phyloP scores from a whole-genome alignment of 345 rosid species.

The Laguncularia racemosa region DNA sequence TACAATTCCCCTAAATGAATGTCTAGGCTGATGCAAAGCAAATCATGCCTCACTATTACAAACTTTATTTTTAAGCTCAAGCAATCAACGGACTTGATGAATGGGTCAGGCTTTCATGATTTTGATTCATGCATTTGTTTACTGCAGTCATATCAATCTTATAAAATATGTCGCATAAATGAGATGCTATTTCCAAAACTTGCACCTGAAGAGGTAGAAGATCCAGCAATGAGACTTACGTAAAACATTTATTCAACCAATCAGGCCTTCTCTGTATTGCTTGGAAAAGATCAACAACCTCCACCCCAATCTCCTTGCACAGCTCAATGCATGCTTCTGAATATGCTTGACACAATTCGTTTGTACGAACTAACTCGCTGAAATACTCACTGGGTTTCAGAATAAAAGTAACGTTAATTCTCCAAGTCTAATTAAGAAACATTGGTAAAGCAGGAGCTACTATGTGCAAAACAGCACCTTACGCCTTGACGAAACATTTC shows the following conservation, averaged over 20 bases:
- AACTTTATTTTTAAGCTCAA: no score
- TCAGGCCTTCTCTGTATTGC: slow-evolving; percentile 55
- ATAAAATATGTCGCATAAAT: neutral
- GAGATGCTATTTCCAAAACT: neutral
- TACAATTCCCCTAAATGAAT: no score
- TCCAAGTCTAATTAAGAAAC: neutral
- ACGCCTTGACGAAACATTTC: slow-evolving; percentile 43
- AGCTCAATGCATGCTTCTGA: slow-evolving; percentile 77
- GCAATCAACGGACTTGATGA: no score
- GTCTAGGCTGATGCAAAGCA: no score
- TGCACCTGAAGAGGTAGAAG: neutral
- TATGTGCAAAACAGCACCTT: slow-evolving; percentile 38
- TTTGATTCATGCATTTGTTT: neutral
- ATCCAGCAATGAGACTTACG: slow-evolving; percentile 38
- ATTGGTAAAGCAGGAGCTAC: slow-evolving; percentile 4
- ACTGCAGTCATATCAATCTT: neutral
- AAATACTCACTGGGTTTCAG: slow-evolving; percentile 41
- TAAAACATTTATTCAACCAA: slow-evolving; percentile 69
- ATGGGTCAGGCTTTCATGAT: neutral
- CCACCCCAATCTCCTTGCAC: slow-evolving; percentile 60
- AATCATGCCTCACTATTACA: no score
- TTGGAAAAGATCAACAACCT: slow-evolving; percentile 68
- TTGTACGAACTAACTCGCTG: slow-evolving; percentile 76
- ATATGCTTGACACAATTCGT: slow-evolving; percentile 69
- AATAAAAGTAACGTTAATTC: slow-evolving; percentile 7